Evolutionary conservation across 345 rosid genomes (phyloP).

Genomic region (Alliaria petiolata): DNA sequence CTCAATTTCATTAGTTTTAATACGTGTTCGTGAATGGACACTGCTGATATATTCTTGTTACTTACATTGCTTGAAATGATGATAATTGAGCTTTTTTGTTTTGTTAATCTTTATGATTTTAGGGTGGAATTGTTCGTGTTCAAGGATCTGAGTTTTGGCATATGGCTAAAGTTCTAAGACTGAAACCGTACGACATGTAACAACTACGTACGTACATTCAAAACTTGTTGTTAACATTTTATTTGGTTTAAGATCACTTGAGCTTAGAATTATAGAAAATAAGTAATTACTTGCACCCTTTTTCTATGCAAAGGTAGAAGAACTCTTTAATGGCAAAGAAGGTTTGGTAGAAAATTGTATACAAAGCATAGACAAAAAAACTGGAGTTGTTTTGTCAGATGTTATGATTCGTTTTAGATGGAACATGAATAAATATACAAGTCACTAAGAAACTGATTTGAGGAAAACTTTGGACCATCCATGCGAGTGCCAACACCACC

Average conservation of each 20-base stretch:
- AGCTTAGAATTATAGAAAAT: background rate
- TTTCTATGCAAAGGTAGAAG: slow-evolving; percentile 64
- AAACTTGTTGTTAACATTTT: background rate
- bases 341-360: slow-evolving; percentile 64
- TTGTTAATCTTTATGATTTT: slow-evolving; percentile 17
- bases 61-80: background rate
- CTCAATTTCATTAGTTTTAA: no score
- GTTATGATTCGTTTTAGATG: background rate
- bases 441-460: slow-evolving; percentile 9
- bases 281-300: slow-evolving; percentile 17
- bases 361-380: slow-evolving; percentile 50
- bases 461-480: slow-evolving; percentile 68
- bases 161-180: slow-evolving; percentile 72
- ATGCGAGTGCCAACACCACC: slow-evolving; percentile 91
- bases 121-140: slow-evolving; percentile 71
- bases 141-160: slow-evolving; percentile 88
- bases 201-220: background rate
- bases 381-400: slow-evolving; percentile 48
- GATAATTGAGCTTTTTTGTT: background rate
- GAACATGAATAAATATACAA: background rate
- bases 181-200: slow-evolving; percentile 59
- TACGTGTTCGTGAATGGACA: no score
- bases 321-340: slow-evolving; percentile 94
- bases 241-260: background rate
- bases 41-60: no score